phyloP scores from a whole-genome alignment of 768 basidiomycete genomes.

The Coprinopsis cinerea region DNA sequence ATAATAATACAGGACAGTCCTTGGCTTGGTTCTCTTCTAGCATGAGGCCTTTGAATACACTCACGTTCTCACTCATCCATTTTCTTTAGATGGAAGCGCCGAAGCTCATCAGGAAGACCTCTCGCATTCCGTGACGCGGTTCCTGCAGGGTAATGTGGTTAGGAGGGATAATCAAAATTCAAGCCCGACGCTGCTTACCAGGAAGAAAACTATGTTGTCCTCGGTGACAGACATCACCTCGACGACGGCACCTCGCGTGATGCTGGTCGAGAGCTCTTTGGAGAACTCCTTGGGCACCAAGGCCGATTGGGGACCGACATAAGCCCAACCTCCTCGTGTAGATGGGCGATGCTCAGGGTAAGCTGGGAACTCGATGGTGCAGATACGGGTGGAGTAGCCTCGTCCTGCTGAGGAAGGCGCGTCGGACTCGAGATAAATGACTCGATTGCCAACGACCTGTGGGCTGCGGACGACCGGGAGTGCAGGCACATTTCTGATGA shows the following conservation, averaged over 20 bases:
- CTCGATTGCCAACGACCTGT: slow-evolving; percentile 39
- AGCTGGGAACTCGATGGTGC: slow-evolving; percentile 40
- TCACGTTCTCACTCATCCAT: background rate
- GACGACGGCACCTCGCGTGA: slow-evolving; percentile 39
- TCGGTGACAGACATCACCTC: slow-evolving; percentile 52
- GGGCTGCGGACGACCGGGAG: slow-evolving; percentile 28
- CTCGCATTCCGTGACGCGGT: slow-evolving; percentile 30
- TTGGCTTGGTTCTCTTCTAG: slow-evolving; percentile 4
- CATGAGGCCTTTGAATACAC: background rate
- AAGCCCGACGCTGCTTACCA: slow-evolving; percentile 32
- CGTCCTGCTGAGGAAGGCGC: slow-evolving; percentile 18
- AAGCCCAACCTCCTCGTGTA: slow-evolving; percentile 28
- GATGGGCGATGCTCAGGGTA: slow-evolving; percentile 27
- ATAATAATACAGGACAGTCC: slow-evolving; percentile 8
- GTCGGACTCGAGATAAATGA: slow-evolving; percentile 41
- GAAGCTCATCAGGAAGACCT: slow-evolving; percentile 44
- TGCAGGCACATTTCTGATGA: slow-evolving; percentile 36
- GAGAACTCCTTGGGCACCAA: slow-evolving; percentile 37
- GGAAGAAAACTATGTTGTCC: slow-evolving; percentile 53
- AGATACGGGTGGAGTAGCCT: slow-evolving; percentile 26
- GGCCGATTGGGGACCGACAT: slow-evolving; percentile 33
- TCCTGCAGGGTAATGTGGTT: slow-evolving; percentile 23
- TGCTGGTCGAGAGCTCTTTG: slow-evolving; percentile 38
- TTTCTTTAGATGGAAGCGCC: slow-evolving; percentile 20
- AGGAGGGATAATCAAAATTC: background rate